Conservation (phyloP, 2,329 filamentous ascomycete genomes). For the Aspergillus arachidicola region DNA sequence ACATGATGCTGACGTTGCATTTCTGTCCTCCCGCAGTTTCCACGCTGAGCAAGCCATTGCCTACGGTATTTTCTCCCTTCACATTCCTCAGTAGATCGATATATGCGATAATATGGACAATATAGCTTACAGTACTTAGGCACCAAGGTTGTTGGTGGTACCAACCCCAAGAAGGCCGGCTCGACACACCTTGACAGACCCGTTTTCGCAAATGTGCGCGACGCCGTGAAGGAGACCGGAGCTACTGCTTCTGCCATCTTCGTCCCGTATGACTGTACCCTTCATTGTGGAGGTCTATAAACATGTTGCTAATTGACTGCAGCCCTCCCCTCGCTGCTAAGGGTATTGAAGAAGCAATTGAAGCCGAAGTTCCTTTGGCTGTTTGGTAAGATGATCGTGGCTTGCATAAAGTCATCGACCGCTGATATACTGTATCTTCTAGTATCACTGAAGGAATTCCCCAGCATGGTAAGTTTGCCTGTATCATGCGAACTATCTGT, state of each 20-base stretch:
- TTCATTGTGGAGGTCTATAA: not conserved
- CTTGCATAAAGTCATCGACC: conserved; percentile 12
- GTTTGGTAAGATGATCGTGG: conserved; percentile 65
- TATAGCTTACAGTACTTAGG: conserved; percentile 56
- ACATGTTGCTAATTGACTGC: conserved; percentile 30
- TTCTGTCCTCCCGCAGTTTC: conserved; percentile 64
- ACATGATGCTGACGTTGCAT: conserved; percentile 35
- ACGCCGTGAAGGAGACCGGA: conserved; percentile 87
- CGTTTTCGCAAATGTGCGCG: conserved; percentile 86
- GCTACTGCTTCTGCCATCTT: conserved; percentile 94
- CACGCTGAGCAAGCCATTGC: conserved; percentile 97
- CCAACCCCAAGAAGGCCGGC: conserved; percentile 98
- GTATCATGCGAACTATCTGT: not conserved
- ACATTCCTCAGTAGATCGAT: not conserved
- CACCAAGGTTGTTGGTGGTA: conserved; percentile 96
- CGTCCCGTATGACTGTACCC: conserved; percentile 69
- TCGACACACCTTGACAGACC: conserved; percentile 84
- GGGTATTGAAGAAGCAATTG: conserved; percentile 95
- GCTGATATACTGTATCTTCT: conserved; percentile 19
- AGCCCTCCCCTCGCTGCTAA: conserved; percentile 88
- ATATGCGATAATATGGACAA: conserved; percentile 10
- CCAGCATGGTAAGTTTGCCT: conserved; percentile 73
- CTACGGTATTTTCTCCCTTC: conserved; percentile 68
- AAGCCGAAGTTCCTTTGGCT: conserved; percentile 88
- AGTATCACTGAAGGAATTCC: conserved; percentile 95